Evolutionary conservation across 2,329 filamentous ascomycete genomes (phyloP), one percentile per base, ranked within the genome.

Genomic region (Hypoxylon sp.): DNA sequence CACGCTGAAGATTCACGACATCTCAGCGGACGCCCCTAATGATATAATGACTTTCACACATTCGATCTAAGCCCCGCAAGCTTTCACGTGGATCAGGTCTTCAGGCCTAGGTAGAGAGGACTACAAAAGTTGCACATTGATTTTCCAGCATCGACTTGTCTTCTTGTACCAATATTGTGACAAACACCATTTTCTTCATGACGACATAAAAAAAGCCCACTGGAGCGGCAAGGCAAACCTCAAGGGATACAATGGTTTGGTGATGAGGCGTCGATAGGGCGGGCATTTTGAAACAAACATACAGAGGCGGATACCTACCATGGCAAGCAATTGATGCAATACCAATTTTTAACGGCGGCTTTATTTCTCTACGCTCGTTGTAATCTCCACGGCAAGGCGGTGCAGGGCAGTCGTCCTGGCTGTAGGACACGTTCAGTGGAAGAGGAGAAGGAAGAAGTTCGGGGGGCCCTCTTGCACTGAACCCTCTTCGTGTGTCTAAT

Each of bases 281-380:
- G 56, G 72, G 69, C 68, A 71, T 70, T 71, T 72, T 71, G 70
- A 72, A 30, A 58, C 47, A 59, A 70, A 54, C 70, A 72, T 61
- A 62, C 67, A 62, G 68, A 70, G 73, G 61, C 63, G 70, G 74
- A 74, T 67, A 73, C 67, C 37, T 67, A 64, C 62, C 63, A 71
- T 67, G 70, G 69, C 70, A 58, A 59, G 71, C 67, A 66, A 67
- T 41, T 41, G 37, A 41, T 57, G 65, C 61, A 61, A 71, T 70
- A 70, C 53, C 70, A 70, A 48, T 12, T 48, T 63, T 60, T 58
- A 25, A 27, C 70, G 69, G 75, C 71, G 73, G 78, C 75, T 21
- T 80, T 74, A 71, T 72, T 83, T 82, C 79, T 81, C 75, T 84
- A 85, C 83, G 76, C 78, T 84, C 82, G 81, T 86, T 84, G 81